Base-by-base conservation (phyloP, 257 asterid genomes). In the Capsicum pubescens region DNA sequence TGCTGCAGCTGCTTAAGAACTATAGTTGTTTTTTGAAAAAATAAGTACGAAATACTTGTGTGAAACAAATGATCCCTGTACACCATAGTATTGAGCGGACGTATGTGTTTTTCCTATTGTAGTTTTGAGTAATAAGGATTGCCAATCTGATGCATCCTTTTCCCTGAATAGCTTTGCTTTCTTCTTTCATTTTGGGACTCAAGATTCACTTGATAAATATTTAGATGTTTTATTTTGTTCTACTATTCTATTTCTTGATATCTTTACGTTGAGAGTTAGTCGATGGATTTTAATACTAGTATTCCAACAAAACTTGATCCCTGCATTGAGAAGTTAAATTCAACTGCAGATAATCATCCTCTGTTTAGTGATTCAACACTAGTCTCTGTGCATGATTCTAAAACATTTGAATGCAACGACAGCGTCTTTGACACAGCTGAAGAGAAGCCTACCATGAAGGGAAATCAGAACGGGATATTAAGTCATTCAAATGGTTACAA, bases 401-500 rank as follows among this genome's bases (percentile, higher is more conserved):
- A 85, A 88, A 84, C 82, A 71, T 88, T 87, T 85, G 56, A 84
- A 82, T 88, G 80, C 83, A 81, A 50, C 67, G 70, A 82, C 93
- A 89, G 94, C 84, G 90, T 76, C 85, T 82, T 89, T 74, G 87
- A 89, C 84, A 58, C 71, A 79, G 85, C 89, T 81, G 92, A 91
- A 85, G 86, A 74, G 87, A 87, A 87, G 86, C 82, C 82, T 86
- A 90, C 68, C 80, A 93, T 89, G 96, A 92, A 90, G 86, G 98
- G 92, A 90, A 86, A 85, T 85, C 89, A 88, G 91, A 84, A 84
- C 16, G 90, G 87, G 68, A 84, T 82, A 16, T 48, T 84, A 76
- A 80, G 56, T 69, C 91, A 87, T 88, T 87, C 92, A 48, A 87
- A 89, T 84, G 85, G 83, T 71, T 88, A 42, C 35, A 86, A 67